These are phyloP conservation scores for Canariomyces notabilis DNA, from an alignment of 2,329 filamentous ascomycete genomes.

Conservation along the genomic window DNA sequence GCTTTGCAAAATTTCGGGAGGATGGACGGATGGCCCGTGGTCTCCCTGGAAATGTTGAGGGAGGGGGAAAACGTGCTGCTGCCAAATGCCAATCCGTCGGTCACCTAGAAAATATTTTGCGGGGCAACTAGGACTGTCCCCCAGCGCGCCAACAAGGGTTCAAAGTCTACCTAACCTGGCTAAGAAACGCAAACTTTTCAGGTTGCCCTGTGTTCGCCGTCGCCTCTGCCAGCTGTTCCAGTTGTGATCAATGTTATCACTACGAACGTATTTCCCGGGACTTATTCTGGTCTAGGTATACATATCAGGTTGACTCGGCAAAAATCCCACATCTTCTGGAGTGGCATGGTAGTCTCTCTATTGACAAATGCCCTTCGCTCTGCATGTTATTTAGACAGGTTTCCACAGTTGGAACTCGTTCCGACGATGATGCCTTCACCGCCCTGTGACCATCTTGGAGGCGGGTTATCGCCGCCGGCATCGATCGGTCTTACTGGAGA, in stretches of 20 bases:
- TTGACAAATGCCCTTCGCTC: background rate
- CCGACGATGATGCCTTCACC: conserved; percentile 11
- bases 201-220: no score
- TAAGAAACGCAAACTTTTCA: conserved; percentile 8
- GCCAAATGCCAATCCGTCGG: background rate
- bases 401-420: background rate
- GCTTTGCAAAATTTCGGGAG: conserved; percentile 13
- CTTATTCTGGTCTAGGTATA: no score
- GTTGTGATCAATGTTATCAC: no score
- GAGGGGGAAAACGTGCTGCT: conserved; percentile 21
- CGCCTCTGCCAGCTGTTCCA: no score
- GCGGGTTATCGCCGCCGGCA: conserved; percentile 13
- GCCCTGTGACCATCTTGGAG: conserved; percentile 10
- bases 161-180: no score
- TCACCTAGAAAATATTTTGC: conserved; percentile 26
- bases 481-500: conserved; percentile 9
- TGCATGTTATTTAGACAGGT: background rate
- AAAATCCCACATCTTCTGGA: no score
- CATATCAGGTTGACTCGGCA: no score
- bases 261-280: no score
- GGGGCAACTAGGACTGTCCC: conserved; percentile 21
- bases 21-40: conserved; percentile 13
- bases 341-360: background rate
- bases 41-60: conserved; percentile 24
- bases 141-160: conserved; percentile 14